Evolutionary conservation across 208 protist genomes (phyloP).

Genomic region (Angomonas desouzai): DNA sequence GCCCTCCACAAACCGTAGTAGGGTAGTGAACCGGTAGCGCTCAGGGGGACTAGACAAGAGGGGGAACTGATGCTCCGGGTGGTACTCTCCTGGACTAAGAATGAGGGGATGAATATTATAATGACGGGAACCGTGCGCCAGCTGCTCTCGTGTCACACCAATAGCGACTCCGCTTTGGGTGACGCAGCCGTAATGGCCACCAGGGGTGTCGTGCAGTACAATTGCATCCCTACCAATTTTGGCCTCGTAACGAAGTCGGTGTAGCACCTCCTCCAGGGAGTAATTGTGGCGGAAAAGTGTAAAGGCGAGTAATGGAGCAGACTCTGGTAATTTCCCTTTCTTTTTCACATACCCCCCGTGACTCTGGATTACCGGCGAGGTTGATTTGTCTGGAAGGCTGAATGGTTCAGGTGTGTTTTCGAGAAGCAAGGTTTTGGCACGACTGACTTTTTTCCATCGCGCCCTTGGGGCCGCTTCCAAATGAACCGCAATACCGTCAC

Average conservation of each 20-base stretch:
- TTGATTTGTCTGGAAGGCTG: slow-evolving; percentile 58
- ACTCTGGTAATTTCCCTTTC: slow-evolving; percentile 45
- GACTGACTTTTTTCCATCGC: slow-evolving; percentile 76
- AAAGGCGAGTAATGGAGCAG: slow-evolving; percentile 57
- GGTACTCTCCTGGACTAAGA: slow-evolving; percentile 60
- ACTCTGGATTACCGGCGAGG: slow-evolving; percentile 51
- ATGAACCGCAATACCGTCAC: background rate
- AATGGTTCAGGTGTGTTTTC: slow-evolving; percentile 64
- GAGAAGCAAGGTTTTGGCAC: slow-evolving; percentile 51
- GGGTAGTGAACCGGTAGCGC: slow-evolving; percentile 47
- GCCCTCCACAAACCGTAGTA: slow-evolving; percentile 63
- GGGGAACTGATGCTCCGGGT: slow-evolving; percentile 18
- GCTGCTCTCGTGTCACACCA: slow-evolving; percentile 71
- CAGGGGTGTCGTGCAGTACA: slow-evolving; percentile 29
- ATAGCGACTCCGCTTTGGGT: slow-evolving; percentile 65
- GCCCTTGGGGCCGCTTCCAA: slow-evolving; percentile 30
- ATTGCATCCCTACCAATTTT: slow-evolving; percentile 46
- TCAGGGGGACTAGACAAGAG: slow-evolving; percentile 16
- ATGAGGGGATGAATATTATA: slow-evolving; percentile 80
- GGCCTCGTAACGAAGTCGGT: slow-evolving; percentile 73
- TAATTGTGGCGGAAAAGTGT: slow-evolving; percentile 70
- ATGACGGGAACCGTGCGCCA: slow-evolving; percentile 68
- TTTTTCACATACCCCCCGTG: slow-evolving; percentile 73
- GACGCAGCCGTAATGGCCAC: slow-evolving; percentile 61
- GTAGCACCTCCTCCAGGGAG: slow-evolving; percentile 35